phyloP scores from a whole-genome alignment of 768 basidiomycete genomes.

The Daedaleopsis nitida region DNA sequence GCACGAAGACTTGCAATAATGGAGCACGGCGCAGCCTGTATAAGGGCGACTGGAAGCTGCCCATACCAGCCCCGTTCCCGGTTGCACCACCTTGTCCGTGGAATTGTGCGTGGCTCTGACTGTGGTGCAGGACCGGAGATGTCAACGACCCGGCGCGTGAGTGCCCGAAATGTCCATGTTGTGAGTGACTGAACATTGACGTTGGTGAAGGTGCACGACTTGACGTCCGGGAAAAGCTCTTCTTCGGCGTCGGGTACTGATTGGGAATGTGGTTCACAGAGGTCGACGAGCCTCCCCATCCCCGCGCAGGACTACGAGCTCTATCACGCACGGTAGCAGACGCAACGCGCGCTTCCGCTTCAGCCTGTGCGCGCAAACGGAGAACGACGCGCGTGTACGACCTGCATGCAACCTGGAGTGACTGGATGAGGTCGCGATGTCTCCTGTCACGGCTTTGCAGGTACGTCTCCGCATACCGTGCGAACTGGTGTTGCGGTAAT shows the following conservation, averaged over 20 bases:
- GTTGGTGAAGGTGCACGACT: conserved; percentile 74
- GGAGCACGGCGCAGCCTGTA: conserved; percentile 74
- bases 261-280: conserved; percentile 15
- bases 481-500: conserved; percentile 73
- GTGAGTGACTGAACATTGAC: conserved; percentile 48
- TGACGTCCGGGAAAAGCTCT: conserved; percentile 41
- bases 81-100: neutral
- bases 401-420: conserved; percentile 62
- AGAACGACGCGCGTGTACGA: conserved; percentile 82
- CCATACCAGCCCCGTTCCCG: neutral
- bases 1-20: conserved; percentile 79
- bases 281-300: conserved; percentile 9
- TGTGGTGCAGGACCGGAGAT: neutral
- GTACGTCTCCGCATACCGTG: conserved; percentile 57
- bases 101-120: neutral
- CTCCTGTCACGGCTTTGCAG: conserved; percentile 51
- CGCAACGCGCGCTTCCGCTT: conserved; percentile 46
- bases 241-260: conserved; percentile 1
- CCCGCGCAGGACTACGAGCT: conserved; percentile 10
- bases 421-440: conserved; percentile 45
- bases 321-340: conserved; percentile 8
- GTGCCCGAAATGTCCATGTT: conserved; percentile 19
- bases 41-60: conserved; percentile 68
- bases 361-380: conserved; percentile 77
- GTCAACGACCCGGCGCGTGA: neutral